These are phyloP conservation scores for Kitagawia praeruptora DNA, from an alignment of 129 eudicot species.

Conservation along the genomic window DNA sequence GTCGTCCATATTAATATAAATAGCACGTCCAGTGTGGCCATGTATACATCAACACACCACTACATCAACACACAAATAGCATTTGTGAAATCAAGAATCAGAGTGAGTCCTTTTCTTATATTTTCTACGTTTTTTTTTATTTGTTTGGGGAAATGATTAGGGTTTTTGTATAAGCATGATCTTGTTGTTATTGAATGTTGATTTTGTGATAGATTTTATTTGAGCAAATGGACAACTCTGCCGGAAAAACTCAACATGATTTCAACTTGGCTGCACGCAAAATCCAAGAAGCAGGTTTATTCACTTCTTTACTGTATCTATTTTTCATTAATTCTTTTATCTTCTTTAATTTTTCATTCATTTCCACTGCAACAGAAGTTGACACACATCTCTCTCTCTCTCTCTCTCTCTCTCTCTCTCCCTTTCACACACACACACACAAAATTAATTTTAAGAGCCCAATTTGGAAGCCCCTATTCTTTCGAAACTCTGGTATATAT, in stretches of 20 bases:
- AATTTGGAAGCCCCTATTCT: no score
- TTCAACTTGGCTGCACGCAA: background rate
- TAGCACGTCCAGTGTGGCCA: background rate
- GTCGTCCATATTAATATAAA: constrained; percentile 22
- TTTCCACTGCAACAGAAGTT: background rate
- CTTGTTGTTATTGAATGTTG: background rate
- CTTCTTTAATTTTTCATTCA: background rate
- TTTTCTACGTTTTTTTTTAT: background rate
- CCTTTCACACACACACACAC: no score
- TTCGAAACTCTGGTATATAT: no score
- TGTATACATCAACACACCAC: background rate
- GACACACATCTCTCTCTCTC: no score
- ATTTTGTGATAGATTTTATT: constrained; percentile 18
- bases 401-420: no score
- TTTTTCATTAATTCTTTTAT: background rate
- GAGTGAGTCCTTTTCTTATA: background rate
- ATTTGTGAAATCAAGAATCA: background rate
- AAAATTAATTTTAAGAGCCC: background rate
- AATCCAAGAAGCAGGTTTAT: constrained; percentile 43
- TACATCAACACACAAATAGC: background rate
- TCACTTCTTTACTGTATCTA: background rate
- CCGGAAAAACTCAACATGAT: background rate
- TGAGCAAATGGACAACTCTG: constrained; percentile 53
- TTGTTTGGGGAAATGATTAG: background rate
- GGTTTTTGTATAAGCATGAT: background rate